A percentile compares a stretch with the other conserved stretches of the same genome.
These are phyloP conservation scores for Lactifluus subvellereus DNA, from an alignment of 768 basidiomycete species.

Conservation along the genomic window DNA sequence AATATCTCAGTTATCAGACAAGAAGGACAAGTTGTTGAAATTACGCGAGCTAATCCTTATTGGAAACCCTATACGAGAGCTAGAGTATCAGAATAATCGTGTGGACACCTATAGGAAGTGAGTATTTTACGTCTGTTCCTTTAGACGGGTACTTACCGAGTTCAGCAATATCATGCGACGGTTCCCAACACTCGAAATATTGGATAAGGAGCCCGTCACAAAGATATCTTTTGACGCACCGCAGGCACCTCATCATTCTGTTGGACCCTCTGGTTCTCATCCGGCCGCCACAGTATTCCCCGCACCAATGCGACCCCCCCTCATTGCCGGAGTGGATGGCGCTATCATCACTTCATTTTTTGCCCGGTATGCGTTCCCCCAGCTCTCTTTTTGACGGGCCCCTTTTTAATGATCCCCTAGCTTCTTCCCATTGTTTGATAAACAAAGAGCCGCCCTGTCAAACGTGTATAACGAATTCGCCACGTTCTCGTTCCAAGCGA, in stretches of 20 bases:
- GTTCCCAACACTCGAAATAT: constrained; percentile 74
- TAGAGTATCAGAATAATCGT: constrained; percentile 51
- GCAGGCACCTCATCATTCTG: constrained; percentile 42
- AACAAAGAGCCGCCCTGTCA: constrained; percentile 56
- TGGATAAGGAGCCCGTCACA: constrained; percentile 77
- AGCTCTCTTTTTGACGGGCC: neutral
- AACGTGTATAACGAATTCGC: constrained; percentile 77
- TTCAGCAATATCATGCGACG: constrained; percentile 72
- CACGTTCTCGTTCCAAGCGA: constrained; percentile 88
- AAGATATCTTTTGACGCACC: constrained; percentile 78
- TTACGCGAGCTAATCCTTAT: constrained; percentile 67
- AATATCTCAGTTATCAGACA: constrained; percentile 55
- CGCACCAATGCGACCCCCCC: constrained; percentile 61
- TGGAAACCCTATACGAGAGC: constrained; percentile 70
- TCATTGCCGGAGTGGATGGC: constrained; percentile 69
- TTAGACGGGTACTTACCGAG: constrained; percentile 7
- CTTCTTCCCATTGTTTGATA: constrained; percentile 83
- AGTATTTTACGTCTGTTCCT: constrained; percentile 25
- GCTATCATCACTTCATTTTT: constrained; percentile 71
- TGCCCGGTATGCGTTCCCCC: constrained; percentile 48
- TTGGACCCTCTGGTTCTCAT: constrained; percentile 33
- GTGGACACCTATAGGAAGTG: constrained; percentile 65
- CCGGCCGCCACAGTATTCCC: constrained; percentile 74
- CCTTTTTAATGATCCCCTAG: constrained; percentile 34
- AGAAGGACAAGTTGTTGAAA: constrained; percentile 52